Percentiles rank a stretch among this genome's conserved stretches.
Evolutionary conservation across 208 protist species (phyloP).

Genomic region (Acanthamoeba healyi): DNA sequence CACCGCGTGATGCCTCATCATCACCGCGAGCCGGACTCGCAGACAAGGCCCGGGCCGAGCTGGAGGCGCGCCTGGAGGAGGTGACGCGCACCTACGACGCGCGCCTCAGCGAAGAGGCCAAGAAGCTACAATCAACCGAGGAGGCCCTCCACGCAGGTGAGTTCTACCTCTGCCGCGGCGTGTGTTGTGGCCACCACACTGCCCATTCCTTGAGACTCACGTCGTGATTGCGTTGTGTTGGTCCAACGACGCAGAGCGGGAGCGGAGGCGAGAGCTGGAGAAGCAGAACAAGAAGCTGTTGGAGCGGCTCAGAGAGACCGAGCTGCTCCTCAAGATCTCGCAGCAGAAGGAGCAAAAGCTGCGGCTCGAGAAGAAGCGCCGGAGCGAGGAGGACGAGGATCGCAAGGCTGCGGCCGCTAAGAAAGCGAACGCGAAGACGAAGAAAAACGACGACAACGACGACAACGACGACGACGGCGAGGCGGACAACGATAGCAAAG

Average conservation of each 20-base stretch:
- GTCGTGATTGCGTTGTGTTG: too few relatives aligned
- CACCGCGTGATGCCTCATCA: neutral
- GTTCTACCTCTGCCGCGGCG: neutral
- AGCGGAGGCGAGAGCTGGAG: neutral
- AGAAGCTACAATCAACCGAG: neutral
- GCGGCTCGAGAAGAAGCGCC: conserved; percentile 23
- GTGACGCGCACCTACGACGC: neutral
- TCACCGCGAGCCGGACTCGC: too few relatives aligned
- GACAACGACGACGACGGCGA: neutral
- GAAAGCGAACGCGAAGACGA: neutral
- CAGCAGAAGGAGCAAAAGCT: conserved; percentile 37
- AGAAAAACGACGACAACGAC: neutral
- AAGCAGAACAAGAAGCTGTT: conserved; percentile 39
- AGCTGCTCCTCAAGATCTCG: conserved; percentile 28
- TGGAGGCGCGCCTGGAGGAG: neutral
- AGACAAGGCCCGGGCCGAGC: neutral
- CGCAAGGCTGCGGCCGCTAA: neutral
- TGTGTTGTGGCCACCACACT: too few relatives aligned
- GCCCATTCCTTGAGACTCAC: too few relatives aligned
- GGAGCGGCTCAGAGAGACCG: neutral
- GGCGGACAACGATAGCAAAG: neutral
- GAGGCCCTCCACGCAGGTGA: neutral
- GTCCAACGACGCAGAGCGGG: conserved; percentile 24
- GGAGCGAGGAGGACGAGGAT: neutral
- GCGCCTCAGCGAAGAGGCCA: neutral